Evolutionary conservation across 2,329 filamentous ascomycete genomes (phyloP), one percentile per base, ranked within the genome.

Genomic region (Neopestalotiopsis rosae): DNA sequence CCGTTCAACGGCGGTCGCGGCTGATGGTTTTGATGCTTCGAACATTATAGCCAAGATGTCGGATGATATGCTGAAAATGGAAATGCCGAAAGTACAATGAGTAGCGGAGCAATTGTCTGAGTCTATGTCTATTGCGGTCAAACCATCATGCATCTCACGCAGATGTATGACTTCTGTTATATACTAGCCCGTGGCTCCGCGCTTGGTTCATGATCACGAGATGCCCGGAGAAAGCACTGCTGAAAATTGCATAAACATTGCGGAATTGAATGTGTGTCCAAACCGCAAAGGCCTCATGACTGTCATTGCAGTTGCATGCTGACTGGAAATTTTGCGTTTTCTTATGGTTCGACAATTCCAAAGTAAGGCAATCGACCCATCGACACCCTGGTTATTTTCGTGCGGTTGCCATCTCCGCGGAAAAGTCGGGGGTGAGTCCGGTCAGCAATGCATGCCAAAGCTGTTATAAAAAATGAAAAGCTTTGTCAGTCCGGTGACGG

Each of bases 401-500:
- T 73, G 69, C 17, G 70, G 69, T 49, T 69, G 40, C 67, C 66
- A 72, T 74, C 70, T 74, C 72, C 72, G 72, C 71, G 72, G 72
- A 67, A 42, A 58, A 64, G 20, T 20, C 56, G 45, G 40, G 24
- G 52, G 52, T 45, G 32, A 38, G 40, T 17, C 45, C 24, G 45
- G 65, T 24, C 24, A 20, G 12, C 40, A 9, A 38, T 24, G 14
- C 12, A 14, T 14, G 17, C 34, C 59, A 4, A 28, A 14, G 17
- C 10, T 38, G 10, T 62, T 34, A 14, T 17, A 12, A 42, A 30
- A 14, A 17, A 40, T 14, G 30, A 52, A 34, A 17, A 40, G 5
- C 34, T 17, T 61, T 32, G 10, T 20, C 59, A 34, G n/a, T n/a
- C 12, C 34, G 34, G 30, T 24, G 34, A 7, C 45, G 45, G 45